phyloP scores from a whole-genome alignment of 352 stramenopile genomes.

The Thalassiosira gravida region DNA sequence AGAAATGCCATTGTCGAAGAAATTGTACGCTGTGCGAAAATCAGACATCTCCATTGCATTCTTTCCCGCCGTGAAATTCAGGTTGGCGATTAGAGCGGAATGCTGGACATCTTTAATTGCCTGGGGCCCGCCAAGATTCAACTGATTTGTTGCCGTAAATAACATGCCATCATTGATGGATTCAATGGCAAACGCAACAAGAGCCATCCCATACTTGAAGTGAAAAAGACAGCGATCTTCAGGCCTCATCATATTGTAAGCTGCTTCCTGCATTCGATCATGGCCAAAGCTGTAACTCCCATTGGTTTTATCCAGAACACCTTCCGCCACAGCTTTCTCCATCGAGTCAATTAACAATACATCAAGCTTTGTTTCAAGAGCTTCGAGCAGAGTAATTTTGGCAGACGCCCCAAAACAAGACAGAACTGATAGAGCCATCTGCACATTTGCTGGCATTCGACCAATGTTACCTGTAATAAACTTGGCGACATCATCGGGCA shows the following conservation, averaged over 20 bases:
- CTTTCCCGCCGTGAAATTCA: conserved; percentile 26
- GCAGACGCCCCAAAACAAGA: conserved; percentile 33
- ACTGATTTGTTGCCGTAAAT: conserved; percentile 30
- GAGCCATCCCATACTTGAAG: conserved; percentile 4
- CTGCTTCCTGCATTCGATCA: conserved; percentile 32
- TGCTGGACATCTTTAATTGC: background rate
- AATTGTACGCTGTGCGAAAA: conserved; percentile 21
- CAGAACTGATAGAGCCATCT: conserved; percentile 10
- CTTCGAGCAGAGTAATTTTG: conserved; percentile 1
- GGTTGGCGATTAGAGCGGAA: conserved; percentile 9
- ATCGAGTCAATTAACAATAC: conserved; percentile 15
- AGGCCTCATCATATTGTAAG: background rate
- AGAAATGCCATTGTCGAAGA: conserved; percentile 37
- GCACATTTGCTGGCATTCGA: conserved; percentile 16
- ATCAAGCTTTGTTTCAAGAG: conserved; percentile 8
- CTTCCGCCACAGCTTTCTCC: conserved; percentile 17
- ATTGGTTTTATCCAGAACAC: conserved; percentile 22
- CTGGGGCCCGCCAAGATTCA: conserved; percentile 17
- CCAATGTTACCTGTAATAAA: conserved; percentile 20
- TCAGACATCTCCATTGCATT: conserved; percentile 27
- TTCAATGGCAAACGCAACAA: conserved; percentile 13
- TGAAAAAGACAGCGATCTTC: conserved; percentile 11
- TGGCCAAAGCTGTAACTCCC: conserved; percentile 36
- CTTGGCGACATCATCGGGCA: conserved; percentile 37
- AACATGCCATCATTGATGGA: conserved; percentile 13